phyloP scores from a whole-genome alignment of 2,329 filamentous ascomycete species.

The Furcasterigmium furcatum region DNA sequence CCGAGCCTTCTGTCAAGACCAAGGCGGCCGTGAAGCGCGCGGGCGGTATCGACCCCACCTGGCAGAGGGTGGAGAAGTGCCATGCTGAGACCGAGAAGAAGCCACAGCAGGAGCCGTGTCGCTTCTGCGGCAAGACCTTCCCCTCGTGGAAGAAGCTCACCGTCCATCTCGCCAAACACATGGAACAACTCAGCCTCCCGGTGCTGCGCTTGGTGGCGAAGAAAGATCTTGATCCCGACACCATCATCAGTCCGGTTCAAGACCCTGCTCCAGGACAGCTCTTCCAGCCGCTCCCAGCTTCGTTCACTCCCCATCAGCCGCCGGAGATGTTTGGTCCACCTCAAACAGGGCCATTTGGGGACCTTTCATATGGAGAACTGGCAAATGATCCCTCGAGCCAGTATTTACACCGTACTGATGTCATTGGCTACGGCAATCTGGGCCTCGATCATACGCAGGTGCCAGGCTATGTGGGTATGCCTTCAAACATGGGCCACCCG shows the following conservation, averaged over 20 bases:
- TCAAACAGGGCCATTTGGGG: not conserved
- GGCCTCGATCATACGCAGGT: not conserved
- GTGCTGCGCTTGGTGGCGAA: slow-evolving; percentile 60
- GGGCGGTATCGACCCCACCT: slow-evolving; percentile 60
- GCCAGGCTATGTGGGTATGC: not conserved
- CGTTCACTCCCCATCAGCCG: slow-evolving; percentile 11
- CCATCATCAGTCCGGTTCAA: slow-evolving; percentile 65
- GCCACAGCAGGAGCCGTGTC: slow-evolving; percentile 75
- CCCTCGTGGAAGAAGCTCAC: slow-evolving; percentile 89
- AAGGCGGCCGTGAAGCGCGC: slow-evolving; percentile 64
- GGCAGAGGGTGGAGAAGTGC: slow-evolving; percentile 75
- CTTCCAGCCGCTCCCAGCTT: slow-evolving; percentile 20
- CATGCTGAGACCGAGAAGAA: slow-evolving; percentile 63
- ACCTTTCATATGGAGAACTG: not conserved
- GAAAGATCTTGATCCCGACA: slow-evolving; percentile 54
- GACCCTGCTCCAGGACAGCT: slow-evolving; percentile 41
- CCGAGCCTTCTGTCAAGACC: slow-evolving; percentile 76
- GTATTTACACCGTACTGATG: not conserved
- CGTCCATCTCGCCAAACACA: slow-evolving; percentile 90
- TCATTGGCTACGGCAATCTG: not conserved
- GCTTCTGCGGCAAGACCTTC: slow-evolving; percentile 80
- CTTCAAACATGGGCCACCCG: no score
- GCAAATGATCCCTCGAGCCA: not conserved
- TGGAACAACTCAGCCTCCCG: slow-evolving; percentile 87
- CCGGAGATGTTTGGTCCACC: not conserved